Evolutionary conservation across 495 filamentous ascomycete genomes (phyloP).

Genomic region (Neurospora tetrasperma): DNA sequence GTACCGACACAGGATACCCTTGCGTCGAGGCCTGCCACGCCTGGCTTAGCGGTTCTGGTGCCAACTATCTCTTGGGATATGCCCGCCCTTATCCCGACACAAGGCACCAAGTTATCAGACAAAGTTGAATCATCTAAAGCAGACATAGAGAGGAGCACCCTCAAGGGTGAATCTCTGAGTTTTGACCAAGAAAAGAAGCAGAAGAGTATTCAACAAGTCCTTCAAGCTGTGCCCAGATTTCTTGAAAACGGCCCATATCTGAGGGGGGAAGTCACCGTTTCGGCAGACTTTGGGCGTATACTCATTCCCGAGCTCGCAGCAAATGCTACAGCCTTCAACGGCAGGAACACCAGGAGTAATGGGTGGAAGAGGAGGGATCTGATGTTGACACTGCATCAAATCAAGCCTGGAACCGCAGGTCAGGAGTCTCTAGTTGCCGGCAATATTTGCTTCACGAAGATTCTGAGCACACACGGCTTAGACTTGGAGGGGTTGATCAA

Average conservation of each 20-base stretch:
- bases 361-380: constrained; percentile 15
- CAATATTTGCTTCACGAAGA: constrained; percentile 29
- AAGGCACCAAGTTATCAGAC: constrained; percentile 1
- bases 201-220: neutral
- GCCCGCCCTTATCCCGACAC: constrained; percentile 6
- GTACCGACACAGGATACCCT: neutral
- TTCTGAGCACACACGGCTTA: constrained; percentile 24
- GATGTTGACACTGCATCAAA: constrained; percentile 1
- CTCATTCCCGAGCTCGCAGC: constrained; percentile 17
- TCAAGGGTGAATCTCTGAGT: constrained; percentile 1
- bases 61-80: constrained; percentile 4
- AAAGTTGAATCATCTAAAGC: neutral
- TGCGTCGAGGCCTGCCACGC: neutral
- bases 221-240: constrained; percentile 5
- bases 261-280: constrained; percentile 26
- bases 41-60: neutral
- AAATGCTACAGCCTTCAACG: constrained; percentile 13
- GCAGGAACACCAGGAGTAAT: neutral
- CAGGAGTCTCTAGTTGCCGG: neutral
- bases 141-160: too few species aligned
- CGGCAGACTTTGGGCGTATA: constrained; percentile 34
- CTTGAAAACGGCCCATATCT: constrained; percentile 7
- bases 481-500: constrained; percentile 29
- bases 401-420: neutral
- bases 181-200: neutral